Percentiles rank a stretch among this genome's conserved stretches.
These are phyloP conservation scores for Diaporthe ampelina DNA, from an alignment of 2,329 filamentous ascomycete species.

Conservation along the genomic window DNA sequence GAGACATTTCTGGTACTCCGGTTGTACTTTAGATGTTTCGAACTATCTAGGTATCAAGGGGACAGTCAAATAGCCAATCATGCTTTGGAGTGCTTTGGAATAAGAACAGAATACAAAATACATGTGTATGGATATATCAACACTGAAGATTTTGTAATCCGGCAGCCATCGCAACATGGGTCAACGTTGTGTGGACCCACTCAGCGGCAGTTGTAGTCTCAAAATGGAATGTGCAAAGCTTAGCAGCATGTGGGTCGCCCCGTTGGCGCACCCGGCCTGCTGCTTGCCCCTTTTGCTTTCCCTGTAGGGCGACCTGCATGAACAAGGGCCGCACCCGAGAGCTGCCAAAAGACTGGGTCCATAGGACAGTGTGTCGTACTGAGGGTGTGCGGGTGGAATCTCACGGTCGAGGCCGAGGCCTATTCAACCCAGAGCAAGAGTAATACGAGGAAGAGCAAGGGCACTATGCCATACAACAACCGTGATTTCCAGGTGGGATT, in stretches of 20 bases:
- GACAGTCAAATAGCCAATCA: neutral
- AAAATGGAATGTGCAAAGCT: constrained; percentile 14
- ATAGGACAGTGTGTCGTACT: too few relatives aligned
- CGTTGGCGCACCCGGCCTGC: neutral
- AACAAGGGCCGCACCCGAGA: neutral
- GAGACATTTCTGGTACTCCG: neutral
- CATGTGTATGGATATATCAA: neutral
- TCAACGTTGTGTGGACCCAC: neutral
- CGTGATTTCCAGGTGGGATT: neutral
- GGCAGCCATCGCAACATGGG: neutral
- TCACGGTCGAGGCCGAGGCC: neutral
- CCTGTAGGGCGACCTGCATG: constrained; percentile 9
- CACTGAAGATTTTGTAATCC: constrained; percentile 9
- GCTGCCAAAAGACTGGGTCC: neutral
- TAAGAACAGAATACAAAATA: too few relatives aligned
- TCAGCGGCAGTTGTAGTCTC: neutral
- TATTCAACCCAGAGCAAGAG: neutral
- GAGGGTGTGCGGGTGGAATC: too few relatives aligned
- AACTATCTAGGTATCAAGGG: neutral
- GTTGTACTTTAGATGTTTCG: neutral
- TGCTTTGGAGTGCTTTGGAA: neutral
- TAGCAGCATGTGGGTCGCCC: neutral
- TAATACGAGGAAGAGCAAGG: neutral
- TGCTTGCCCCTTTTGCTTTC: neutral
- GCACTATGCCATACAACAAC: neutral